phyloP scores from a whole-genome alignment of 306 rosid species.

The Cucurbita pepo region DNA sequence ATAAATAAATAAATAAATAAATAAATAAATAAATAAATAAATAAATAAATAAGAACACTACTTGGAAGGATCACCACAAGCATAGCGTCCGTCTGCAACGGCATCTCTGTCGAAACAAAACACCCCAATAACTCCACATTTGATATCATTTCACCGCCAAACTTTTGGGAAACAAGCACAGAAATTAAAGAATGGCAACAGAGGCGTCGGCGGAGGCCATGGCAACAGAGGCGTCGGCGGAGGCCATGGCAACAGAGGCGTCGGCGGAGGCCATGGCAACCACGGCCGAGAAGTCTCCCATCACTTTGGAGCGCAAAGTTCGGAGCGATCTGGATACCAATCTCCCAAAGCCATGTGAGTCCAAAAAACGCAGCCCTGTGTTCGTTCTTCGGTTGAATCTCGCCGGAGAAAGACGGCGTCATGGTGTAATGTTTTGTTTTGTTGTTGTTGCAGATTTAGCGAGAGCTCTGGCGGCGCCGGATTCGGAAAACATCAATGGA shows the following conservation, averaged over 20 bases:
- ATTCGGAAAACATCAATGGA: slow-evolving; percentile 48
- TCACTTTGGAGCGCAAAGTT: slow-evolving; percentile 16
- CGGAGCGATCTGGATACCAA: slow-evolving; percentile 27
- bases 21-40: too few relatives aligned
- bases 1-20: too few relatives aligned
- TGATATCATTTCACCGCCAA: neutral
- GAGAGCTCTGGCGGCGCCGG: slow-evolving; percentile 47
- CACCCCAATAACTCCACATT: neutral
- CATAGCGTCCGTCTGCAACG: neutral
- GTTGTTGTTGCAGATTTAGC: slow-evolving; percentile 31
- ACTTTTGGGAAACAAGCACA: neutral
- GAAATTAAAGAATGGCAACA: slow-evolving; percentile 8
- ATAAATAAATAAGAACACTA: too few relatives aligned
- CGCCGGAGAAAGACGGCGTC: too few relatives aligned
- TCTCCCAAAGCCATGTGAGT: slow-evolving; percentile 51
- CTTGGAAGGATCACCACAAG: too few relatives aligned
- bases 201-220: slow-evolving; percentile 14
- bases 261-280: slow-evolving; percentile 18
- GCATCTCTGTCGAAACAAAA: neutral
- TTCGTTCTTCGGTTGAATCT: too few relatives aligned
- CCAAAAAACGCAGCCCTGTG: too few relatives aligned
- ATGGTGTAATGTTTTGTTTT: too few relatives aligned
- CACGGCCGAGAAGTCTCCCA: slow-evolving; percentile 19
- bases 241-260: slow-evolving; percentile 15
- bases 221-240: slow-evolving; percentile 18